Conservation (phyloP, 164 flowering plant species). For the Tetracentron sinense region DNA sequence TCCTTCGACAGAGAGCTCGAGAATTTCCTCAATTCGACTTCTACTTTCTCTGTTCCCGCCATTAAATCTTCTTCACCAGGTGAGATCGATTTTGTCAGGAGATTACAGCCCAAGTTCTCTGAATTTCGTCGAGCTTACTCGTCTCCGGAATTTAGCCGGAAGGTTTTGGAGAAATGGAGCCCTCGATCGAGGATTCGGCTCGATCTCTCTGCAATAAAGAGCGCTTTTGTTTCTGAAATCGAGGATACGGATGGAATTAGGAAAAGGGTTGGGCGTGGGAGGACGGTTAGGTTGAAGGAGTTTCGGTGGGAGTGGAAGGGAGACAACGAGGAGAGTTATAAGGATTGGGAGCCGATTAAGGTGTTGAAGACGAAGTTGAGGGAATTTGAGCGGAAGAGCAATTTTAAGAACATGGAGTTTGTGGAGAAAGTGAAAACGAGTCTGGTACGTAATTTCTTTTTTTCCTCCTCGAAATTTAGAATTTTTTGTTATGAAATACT, state of each 20-base stretch:
- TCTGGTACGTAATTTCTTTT: constrained; percentile 46
- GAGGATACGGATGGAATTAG: constrained; percentile 35
- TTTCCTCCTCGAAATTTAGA: neutral
- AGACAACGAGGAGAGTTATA: constrained; percentile 25
- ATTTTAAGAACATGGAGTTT: constrained; percentile 63
- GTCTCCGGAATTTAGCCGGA: constrained; percentile 61
- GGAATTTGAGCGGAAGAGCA: constrained; percentile 67
- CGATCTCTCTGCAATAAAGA: constrained; percentile 56
- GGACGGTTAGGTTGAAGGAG: constrained; percentile 24
- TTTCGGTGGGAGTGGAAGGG: constrained; percentile 27
- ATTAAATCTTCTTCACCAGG: constrained; percentile 28
- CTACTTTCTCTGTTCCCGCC: constrained; percentile 43
- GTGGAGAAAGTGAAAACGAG: constrained; percentile 78
- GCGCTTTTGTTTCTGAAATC: constrained; percentile 53
- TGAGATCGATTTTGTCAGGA: constrained; percentile 70
- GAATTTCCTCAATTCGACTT: constrained; percentile 48
- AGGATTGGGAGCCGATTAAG: constrained; percentile 69
- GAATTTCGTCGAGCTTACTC: constrained; percentile 69
- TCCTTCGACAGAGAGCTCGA: constrained; percentile 71
- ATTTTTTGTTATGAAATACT: neutral
- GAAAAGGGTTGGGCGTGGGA: constrained; percentile 18
- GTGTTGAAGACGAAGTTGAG: constrained; percentile 55
- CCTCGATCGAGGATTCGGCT: constrained; percentile 49
- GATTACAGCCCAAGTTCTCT: constrained; percentile 59
- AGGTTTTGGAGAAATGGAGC: constrained; percentile 65